Conservation (phyloP, 148 eudicot species). For the Amaranthus cruentus region DNA sequence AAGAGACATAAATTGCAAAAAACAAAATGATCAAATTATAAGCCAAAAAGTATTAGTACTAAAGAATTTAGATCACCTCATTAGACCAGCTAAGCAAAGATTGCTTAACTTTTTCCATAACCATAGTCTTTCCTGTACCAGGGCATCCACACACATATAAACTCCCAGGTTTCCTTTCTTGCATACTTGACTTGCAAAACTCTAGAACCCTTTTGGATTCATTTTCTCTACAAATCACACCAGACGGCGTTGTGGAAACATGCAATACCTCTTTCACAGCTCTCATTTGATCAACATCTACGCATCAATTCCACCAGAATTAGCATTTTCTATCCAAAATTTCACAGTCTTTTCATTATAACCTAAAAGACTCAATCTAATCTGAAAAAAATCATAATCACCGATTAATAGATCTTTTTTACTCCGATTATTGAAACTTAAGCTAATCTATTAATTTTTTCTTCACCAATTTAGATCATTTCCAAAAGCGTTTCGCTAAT, state of each 20-base stretch:
- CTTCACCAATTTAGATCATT: too few relatives aligned
- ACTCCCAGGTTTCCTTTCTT: constrained; percentile 65
- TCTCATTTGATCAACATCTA: constrained; percentile 65
- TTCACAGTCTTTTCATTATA: background rate
- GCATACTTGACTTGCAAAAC: constrained; percentile 60
- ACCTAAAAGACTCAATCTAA: too few relatives aligned
- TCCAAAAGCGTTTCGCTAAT: too few relatives aligned
- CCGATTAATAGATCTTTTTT: too few relatives aligned
- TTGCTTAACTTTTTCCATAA: constrained; percentile 69
- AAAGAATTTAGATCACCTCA: constrained; percentile 44
- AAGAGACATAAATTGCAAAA: background rate
- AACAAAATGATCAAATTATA: background rate
- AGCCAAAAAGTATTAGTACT: background rate
- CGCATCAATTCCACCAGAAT: background rate
- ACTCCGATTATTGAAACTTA: too few relatives aligned
- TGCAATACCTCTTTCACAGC: constrained; percentile 78
- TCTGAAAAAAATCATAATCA: too few relatives aligned
- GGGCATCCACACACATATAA: constrained; percentile 84
- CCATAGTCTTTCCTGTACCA: constrained; percentile 86
- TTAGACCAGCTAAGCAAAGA: constrained; percentile 53
- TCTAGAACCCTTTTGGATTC: constrained; percentile 59
- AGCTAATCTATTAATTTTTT: too few relatives aligned
- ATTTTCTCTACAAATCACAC: constrained; percentile 64
- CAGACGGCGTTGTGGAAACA: constrained; percentile 57
- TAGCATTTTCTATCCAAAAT: background rate